Evolutionary conservation across 176 grass and related monocot genomes (phyloP), one percentile per base, ranked within the genome.

Genomic region (Oryza rufipogon): DNA sequence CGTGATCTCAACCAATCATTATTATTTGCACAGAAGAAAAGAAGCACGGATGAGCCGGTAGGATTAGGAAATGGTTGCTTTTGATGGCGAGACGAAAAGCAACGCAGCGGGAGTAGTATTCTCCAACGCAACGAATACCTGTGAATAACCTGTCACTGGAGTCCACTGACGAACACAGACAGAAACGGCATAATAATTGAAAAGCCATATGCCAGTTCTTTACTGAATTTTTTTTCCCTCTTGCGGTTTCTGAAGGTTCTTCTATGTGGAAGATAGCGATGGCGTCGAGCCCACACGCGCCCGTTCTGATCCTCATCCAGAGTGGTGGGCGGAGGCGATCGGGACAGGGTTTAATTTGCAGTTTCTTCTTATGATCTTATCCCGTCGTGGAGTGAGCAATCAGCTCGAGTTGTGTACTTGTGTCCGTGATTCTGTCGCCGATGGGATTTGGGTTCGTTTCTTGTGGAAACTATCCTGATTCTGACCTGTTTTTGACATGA

Each of bases 261-360:
- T 7, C 41, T 58, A 19, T 63, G n/a, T 63, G 52, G 6, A 44
- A 44, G 28, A 54, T 28, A 80, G 84, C 76, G 68, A 79, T 71
- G 41, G 41, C 10, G 66, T 4, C 5, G 49, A 32, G 42, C 69
- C 8, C 80, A 28, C 80, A 28, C 78, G 14, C 16, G 81, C 71
- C 51, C 41, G 26, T 34, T 46, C 13, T 33, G 41, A 63, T 63
- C 58, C 58, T 61, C 20, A 58, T 61, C 58, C 52, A 32, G 54
- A 58, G 6, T 58, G 16, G 19, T 20, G 54, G 6, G 54, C 54
- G 54, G 7, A 63, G n/a, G n/a, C 58, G 20, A 63, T 23, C 9
- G n/a, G 58, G 58, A 63, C 58, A 63, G 20, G 58, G 54, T 58
- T 58, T 58, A n/a, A 58, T 23, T 63, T 63, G 56, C 56, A 20